Conservation (phyloP, 2,329 filamentous ascomycete genomes). For the Hypomyces rosellus region DNA sequence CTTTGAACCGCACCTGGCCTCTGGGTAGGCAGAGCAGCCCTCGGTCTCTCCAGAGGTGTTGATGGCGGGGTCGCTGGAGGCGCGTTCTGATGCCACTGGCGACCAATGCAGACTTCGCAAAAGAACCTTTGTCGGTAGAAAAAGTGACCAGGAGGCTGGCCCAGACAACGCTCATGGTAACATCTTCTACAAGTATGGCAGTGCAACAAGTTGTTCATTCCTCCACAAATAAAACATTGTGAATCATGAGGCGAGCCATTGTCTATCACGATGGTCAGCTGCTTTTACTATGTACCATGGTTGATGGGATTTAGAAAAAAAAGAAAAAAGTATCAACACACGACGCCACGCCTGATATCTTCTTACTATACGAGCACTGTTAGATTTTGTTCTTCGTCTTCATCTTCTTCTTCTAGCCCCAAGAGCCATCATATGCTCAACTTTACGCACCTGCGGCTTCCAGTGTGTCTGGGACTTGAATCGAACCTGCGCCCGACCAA, state of each 20-base stretch:
- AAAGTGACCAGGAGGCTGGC: not conserved
- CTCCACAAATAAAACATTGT: constrained; percentile 3
- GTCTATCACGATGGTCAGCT: not conserved
- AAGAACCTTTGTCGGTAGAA: constrained; percentile 3
- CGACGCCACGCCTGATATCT: constrained; percentile 9
- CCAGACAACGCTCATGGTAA: constrained; percentile 6
- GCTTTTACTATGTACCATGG: too few species aligned
- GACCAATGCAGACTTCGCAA: constrained; percentile 2
- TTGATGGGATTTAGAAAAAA: too few species aligned
- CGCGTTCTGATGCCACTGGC: constrained; percentile 8
- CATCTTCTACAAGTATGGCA: constrained; percentile 9
- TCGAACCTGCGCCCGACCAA: not conserved
- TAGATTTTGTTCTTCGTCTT: not conserved
- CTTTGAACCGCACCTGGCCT: not conserved
- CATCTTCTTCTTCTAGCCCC: too few species aligned
- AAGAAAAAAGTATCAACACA: not conserved
- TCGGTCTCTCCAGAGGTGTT: constrained; percentile 5
- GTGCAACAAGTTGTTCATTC: not conserved
- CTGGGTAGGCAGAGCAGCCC: constrained; percentile 5
- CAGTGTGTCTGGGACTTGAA: not conserved
- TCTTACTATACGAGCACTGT: not conserved
- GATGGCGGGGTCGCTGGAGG: constrained; percentile 8
- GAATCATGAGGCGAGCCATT: constrained; percentile 4
- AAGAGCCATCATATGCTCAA: not conserved
- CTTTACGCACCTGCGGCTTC: constrained; percentile 1